Conservation (phyloP, 805 yeast genomes). For the Pichia pseudocactophila region DNA sequence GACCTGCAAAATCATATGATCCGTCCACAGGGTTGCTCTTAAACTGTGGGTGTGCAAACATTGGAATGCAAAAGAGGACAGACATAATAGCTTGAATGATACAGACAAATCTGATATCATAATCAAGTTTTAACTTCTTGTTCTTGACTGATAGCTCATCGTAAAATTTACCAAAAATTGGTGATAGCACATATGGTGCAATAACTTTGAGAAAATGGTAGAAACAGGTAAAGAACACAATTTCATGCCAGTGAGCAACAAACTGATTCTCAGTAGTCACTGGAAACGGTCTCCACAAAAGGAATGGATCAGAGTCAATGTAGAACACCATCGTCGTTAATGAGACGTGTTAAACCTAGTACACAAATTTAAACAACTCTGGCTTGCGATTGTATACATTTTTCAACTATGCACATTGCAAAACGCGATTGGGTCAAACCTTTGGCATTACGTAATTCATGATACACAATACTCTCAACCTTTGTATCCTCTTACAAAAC, state of each 20-base stretch:
- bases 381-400: too few species aligned
- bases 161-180: conserved; percentile 47
- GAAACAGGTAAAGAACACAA: conserved; percentile 47
- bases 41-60: conserved; percentile 49
- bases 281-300: conserved; percentile 38
- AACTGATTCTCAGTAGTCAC: conserved; percentile 34
- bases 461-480: too few species aligned
- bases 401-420: too few species aligned
- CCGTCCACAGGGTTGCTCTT: conserved; percentile 50
- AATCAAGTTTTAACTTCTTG: conserved; percentile 50
- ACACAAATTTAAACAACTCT: too few species aligned
- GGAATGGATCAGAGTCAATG: conserved; percentile 34
- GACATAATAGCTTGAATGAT: conserved; percentile 75
- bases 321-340: conserved; percentile 12
- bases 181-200: conserved; percentile 43
- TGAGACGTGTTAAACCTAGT: too few species aligned
- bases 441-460: too few species aligned
- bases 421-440: not conserved
- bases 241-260: conserved; percentile 67
- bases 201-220: conserved; percentile 47
- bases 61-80: conserved; percentile 49
- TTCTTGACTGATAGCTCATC: conserved; percentile 24
- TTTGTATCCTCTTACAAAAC: conserved; percentile 22
- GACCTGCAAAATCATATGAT: conserved; percentile 63
- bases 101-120: conserved; percentile 86